phyloP scores from a whole-genome alignment of 108 stramenopile genomes.

The Cyclostephanos tholiformis region DNA sequence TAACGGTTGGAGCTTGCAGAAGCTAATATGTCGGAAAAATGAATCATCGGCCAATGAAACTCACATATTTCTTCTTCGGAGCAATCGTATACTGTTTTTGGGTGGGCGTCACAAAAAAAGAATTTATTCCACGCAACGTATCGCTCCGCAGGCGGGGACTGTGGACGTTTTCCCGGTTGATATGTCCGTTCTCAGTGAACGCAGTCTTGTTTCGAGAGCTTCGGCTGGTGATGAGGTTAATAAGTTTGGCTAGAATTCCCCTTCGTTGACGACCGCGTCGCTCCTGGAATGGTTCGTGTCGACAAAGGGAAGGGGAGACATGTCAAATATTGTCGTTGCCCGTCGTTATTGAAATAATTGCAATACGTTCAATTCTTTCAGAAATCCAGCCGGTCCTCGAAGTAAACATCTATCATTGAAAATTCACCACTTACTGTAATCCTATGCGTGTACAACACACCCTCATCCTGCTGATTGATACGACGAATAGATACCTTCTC shows the following conservation, averaged over 20 bases:
- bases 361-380: neutral
- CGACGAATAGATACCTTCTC: neutral
- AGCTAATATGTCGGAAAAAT: neutral
- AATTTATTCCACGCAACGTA: neutral
- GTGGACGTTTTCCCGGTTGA: neutral
- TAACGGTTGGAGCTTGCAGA: neutral
- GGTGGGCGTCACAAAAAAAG: neutral
- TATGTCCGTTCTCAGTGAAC: neutral
- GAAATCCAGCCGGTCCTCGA: neutral
- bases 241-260: neutral
- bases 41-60: neutral
- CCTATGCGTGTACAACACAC: slow-evolving; percentile 27
- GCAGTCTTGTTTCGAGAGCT: neutral
- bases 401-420: neutral
- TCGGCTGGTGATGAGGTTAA: neutral
- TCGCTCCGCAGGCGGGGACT: neutral
- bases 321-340: neutral
- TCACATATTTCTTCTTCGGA: slow-evolving; percentile 14
- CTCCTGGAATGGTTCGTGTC: neutral
- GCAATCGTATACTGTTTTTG: slow-evolving; percentile 10
- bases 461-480: slow-evolving; percentile 17
- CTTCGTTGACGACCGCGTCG: neutral
- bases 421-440: slow-evolving; percentile 20
- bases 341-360: neutral
- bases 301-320: too few species aligned